phyloP scores from a whole-genome alignment of 495 filamentous ascomycete species.

The Trichoderma gamsii region DNA sequence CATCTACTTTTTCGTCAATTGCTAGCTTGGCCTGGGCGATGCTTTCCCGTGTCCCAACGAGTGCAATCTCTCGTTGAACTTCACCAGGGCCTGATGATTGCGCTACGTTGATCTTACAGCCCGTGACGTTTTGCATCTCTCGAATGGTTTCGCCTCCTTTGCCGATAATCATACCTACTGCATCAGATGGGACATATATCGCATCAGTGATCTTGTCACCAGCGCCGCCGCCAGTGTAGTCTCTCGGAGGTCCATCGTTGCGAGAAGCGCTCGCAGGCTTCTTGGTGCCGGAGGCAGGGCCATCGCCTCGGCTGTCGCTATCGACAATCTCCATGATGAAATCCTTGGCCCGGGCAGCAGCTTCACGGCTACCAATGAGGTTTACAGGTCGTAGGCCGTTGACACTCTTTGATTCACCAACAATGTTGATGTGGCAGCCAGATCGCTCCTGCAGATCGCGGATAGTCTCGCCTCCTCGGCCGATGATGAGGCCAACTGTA shows the following conservation, averaged over 20 bases:
- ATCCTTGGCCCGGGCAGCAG: constrained; percentile 64
- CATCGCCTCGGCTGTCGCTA: constrained; percentile 63
- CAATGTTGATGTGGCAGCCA: constrained; percentile 82
- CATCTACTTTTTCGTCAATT: constrained; percentile 83
- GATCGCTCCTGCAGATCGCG: constrained; percentile 83
- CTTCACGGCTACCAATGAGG: constrained; percentile 63
- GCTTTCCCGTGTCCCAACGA: constrained; percentile 64
- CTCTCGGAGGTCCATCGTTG: constrained; percentile 18
- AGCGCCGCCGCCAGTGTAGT: constrained; percentile 32
- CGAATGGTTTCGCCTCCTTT: constrained; percentile 93
- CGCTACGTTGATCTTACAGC: constrained; percentile 86
- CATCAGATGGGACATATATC: constrained; percentile 75
- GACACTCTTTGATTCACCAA: constrained; percentile 76
- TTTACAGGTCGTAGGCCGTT: constrained; percentile 80
- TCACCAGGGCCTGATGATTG: constrained; percentile 62
- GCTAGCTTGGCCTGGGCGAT: constrained; percentile 68
- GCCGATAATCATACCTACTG: constrained; percentile 83
- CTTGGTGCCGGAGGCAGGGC: constrained; percentile 18
- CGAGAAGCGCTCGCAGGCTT: constrained; percentile 26
- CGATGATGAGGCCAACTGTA: constrained; percentile 80
- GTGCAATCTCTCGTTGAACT: constrained; percentile 69
- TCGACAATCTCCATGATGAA: constrained; percentile 83
- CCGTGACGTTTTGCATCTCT: constrained; percentile 71
- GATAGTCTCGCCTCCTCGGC: constrained; percentile 78
- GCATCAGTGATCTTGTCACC: constrained; percentile 69